These are phyloP conservation scores for Botryotinia narcissicola DNA, from an alignment of 2,329 filamentous ascomycete species.

Conservation along the genomic window DNA sequence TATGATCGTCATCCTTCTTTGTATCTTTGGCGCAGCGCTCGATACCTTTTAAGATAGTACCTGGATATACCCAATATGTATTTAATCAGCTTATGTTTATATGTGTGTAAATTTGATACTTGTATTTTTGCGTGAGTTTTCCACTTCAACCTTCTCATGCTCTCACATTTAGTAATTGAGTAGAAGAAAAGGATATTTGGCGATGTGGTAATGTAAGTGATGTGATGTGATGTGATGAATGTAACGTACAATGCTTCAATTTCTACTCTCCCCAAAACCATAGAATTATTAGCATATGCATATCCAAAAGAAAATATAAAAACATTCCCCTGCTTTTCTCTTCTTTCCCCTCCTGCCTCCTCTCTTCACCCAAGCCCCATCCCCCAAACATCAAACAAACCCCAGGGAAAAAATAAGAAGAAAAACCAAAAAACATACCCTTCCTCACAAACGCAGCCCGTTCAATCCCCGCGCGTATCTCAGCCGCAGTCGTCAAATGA, in stretches of 20 bases:
- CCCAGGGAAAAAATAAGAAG: no score
- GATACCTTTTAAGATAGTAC: conserved; percentile 90
- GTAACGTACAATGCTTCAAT: conserved; percentile 82
- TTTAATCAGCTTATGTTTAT: conserved; percentile 11
- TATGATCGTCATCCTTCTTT: conserved; percentile 30
- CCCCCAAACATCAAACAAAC: no score
- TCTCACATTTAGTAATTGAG: not conserved
- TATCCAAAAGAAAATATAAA: not conserved
- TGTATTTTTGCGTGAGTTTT: not conserved
- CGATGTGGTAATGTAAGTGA: not conserved
- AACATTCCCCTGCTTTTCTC: no score
- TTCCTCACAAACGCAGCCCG: conserved; percentile 88
- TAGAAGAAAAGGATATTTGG: not conserved
- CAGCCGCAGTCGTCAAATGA: conserved; percentile 64
- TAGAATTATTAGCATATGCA: conserved; percentile 13
- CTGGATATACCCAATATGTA: conserved; percentile 46
- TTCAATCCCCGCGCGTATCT: conserved; percentile 73
- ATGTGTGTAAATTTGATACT: not conserved
- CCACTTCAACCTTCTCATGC: not conserved
- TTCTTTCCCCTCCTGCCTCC: not conserved
- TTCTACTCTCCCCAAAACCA: conserved; percentile 51
- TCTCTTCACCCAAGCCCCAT: not conserved
- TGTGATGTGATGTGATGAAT: not conserved
- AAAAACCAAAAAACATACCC: conserved; percentile 50
- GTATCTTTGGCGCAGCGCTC: conserved; percentile 80